Conservation (phyloP, 352 stramenopile genomes). For the Halophytophthora batemanensis region DNA sequence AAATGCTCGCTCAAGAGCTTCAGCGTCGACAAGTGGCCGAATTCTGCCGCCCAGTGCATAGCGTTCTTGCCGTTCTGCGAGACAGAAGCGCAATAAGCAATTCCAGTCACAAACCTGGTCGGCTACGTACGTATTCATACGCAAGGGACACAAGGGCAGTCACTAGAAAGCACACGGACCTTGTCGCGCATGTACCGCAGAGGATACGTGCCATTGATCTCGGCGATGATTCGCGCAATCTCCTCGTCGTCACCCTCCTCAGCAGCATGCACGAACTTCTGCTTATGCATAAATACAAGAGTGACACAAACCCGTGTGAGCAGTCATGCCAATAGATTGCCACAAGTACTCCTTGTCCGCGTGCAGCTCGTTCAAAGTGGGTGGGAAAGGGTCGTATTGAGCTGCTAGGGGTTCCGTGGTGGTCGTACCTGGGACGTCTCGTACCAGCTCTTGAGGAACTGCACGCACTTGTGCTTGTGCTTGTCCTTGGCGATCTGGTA, state of each 20-base stretch:
- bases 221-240: conserved; percentile 70
- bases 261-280: conserved; percentile 83
- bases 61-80: conserved; percentile 84
- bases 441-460: conserved; percentile 87
- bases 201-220: conserved; percentile 78
- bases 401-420: background rate
- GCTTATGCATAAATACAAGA: background rate
- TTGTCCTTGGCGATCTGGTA: conserved; percentile 89
- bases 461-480: conserved; percentile 84
- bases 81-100: background rate
- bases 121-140: background rate
- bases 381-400: no score
- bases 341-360: no score
- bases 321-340: background rate
- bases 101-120: background rate
- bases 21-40: conserved; percentile 72
- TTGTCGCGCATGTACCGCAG: conserved; percentile 83
- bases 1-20: conserved; percentile 81
- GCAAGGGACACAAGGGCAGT: background rate
- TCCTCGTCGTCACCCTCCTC: conserved; percentile 82
- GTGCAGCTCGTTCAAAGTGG: no score
- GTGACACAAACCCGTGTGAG: background rate
- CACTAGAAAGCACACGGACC: conserved; percentile 24
- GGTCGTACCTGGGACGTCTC: conserved; percentile 78
- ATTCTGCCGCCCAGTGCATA: conserved; percentile 83